phyloP scores from a whole-genome alignment of 257 asterid genomes.

The Nicotiana otophora region DNA sequence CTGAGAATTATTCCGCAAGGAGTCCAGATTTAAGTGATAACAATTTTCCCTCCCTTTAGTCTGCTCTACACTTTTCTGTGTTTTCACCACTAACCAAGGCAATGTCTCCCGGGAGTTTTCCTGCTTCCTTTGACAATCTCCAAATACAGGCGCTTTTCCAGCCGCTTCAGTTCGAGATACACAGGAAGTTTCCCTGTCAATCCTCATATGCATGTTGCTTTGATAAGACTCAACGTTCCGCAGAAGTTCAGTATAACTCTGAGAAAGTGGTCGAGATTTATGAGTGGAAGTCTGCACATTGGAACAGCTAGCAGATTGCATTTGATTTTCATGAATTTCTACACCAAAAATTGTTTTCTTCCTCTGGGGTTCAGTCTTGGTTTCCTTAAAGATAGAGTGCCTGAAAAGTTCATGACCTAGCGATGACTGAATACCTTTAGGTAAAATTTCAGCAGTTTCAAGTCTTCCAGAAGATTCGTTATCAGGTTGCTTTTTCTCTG shows the following conservation, averaged over 20 bases:
- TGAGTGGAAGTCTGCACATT: neutral
- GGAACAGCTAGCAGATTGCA: constrained; percentile 16
- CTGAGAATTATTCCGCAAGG: constrained; percentile 49
- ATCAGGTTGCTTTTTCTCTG: constrained; percentile 31
- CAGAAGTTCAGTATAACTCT: constrained; percentile 26
- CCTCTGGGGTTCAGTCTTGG: constrained; percentile 29
- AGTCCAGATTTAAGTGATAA: constrained; percentile 61
- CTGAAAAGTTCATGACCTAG: constrained; percentile 18
- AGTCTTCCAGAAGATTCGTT: constrained; percentile 20
- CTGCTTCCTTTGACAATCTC: constrained; percentile 19
- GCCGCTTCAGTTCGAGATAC: constrained; percentile 3
- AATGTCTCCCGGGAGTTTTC: constrained; percentile 21
- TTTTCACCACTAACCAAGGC: constrained; percentile 41
- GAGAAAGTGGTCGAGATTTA: constrained; percentile 14
- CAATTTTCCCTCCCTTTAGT: constrained; percentile 26
- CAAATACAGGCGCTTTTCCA: constrained; percentile 9
- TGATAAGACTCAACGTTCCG: constrained; percentile 17
- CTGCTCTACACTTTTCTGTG: constrained; percentile 26
- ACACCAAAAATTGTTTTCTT: constrained; percentile 61
- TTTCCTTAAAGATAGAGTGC: constrained; percentile 21
- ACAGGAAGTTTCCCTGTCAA: constrained; percentile 11
- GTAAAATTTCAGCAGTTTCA: constrained; percentile 7
- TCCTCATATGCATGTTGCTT: constrained; percentile 14
- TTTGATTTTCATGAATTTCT: constrained; percentile 43
- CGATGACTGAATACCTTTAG: neutral